Evolutionary conservation across 352 stramenopile genomes (phyloP).

Genomic region (Nothophytophthora sp.): DNA sequence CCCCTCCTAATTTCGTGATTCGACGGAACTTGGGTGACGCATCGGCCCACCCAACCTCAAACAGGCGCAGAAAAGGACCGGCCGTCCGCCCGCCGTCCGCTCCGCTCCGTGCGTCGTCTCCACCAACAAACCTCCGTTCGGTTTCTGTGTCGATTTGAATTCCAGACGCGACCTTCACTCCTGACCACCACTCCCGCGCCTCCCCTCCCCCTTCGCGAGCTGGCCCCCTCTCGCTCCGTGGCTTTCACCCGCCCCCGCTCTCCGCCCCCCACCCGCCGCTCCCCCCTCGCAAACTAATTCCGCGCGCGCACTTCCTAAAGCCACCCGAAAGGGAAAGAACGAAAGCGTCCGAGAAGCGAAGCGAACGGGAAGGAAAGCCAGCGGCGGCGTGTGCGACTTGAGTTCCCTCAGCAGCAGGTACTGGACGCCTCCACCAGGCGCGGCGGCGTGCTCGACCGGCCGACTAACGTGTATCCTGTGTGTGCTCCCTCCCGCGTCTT

Average conservation of each 20-base stretch:
- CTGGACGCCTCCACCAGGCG: no score
- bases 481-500: neutral
- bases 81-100: neutral
- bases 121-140: constrained; percentile 1
- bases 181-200: constrained; percentile 19
- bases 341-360: neutral
- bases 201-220: no score
- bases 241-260: no score
- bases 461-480: no score
- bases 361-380: constrained; percentile 1
- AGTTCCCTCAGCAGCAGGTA: constrained; percentile 13
- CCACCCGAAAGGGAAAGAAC: constrained; percentile 24
- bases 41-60: no score
- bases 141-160: constrained; percentile 3
- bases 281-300: constrained; percentile 27
- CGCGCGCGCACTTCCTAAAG: constrained; percentile 29
- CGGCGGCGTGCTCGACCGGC: no score
- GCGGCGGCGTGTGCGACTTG: no score
- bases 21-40: no score
- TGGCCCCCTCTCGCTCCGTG: constrained; percentile 31
- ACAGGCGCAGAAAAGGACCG: no score
- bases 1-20: no score
- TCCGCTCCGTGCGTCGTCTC: constrained; percentile 2
- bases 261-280: constrained; percentile 13
- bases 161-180: constrained; percentile 9